Evolutionary conservation across 2,329 filamentous ascomycete genomes (phyloP), one percentile per base, ranked within the genome.

Genomic region (Simplicillium sp.): DNA sequence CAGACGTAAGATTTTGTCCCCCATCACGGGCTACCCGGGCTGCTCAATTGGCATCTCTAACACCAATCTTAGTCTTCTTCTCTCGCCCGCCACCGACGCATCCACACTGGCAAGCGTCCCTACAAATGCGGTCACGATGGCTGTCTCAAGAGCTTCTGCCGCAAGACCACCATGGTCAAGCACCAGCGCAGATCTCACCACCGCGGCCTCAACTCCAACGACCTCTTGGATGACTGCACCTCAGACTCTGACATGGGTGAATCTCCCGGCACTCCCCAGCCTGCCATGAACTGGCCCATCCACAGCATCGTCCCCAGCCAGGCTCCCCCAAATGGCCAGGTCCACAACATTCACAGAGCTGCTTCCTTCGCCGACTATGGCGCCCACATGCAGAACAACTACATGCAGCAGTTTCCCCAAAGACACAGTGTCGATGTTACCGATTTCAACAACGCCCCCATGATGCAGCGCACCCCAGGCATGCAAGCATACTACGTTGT

Each of bases 161-260:
- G 81, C 41, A 84, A 84, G 58, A 84, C 80, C 5, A 84, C 79
- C 41, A 80, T 81, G 77, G 74, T 82, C 41, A 82, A 82, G 60
- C 77, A 81, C 54, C 75, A 81, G 54, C 66, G 76, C 39, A 67
- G 75, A 18, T 77, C 75, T 2, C 76, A 81, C 53, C 74, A 79
- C 50, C 70, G 75, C 47, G 70, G 76, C 31, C 61, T 75, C 41
- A 67, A 77, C 49, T 67, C 70, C 33, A 71, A 72, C 40, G 74
- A 80, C 49, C 54, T 59, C 7, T 54, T 69, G 34, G 73, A 74
- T 49, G 72, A 76, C 51, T 72, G 62, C 56, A 69, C 66, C 28
- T 78, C 70, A 16, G 72, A 75, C 37, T 74, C 70, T n/a, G 75
- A 73, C 42, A 66, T 65, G 44, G 75, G 74, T 50, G 75, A 79